Conservation (phyloP, 257 asterid genomes). For the Sherardia arvensis region DNA sequence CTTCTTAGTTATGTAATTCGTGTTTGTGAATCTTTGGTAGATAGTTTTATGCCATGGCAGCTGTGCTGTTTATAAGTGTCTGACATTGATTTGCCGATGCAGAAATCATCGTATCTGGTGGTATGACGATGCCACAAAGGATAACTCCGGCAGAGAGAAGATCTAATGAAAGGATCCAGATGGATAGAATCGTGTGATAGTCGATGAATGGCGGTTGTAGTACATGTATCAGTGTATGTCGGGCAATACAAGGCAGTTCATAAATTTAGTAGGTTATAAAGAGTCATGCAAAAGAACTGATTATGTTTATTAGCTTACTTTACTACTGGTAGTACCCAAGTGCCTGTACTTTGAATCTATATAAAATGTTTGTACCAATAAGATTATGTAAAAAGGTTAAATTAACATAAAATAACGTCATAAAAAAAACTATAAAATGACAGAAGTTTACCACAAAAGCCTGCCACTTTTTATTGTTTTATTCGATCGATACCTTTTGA, state of each 20-base stretch:
- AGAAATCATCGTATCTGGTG: constrained; percentile 94
- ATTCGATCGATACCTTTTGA: no score
- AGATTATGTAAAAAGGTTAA: no score
- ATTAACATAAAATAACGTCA: no score
- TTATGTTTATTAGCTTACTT: not conserved
- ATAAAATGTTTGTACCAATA: not conserved
- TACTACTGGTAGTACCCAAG: not conserved
- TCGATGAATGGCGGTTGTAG: not conserved
- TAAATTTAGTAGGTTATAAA: not conserved
- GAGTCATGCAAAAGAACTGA: not conserved
- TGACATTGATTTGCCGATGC: constrained; percentile 24
- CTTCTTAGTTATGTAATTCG: not conserved
- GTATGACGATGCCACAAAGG: constrained; percentile 89
- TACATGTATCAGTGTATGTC: constrained; percentile 1
- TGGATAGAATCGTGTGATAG: constrained; percentile 36
- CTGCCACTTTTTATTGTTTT: no score
- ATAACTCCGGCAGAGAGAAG: constrained; percentile 51
- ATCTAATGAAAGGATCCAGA: constrained; percentile 58
- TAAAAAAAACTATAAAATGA: no score
- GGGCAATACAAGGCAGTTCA: not conserved
- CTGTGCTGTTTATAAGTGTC: constrained; percentile 6
- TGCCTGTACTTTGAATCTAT: not conserved
- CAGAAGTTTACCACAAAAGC: no score
- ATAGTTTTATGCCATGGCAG: not conserved
- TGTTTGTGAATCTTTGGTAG: not conserved